Conservation (phyloP, 306 rosid genomes). For the Dalbergia oliveri region DNA sequence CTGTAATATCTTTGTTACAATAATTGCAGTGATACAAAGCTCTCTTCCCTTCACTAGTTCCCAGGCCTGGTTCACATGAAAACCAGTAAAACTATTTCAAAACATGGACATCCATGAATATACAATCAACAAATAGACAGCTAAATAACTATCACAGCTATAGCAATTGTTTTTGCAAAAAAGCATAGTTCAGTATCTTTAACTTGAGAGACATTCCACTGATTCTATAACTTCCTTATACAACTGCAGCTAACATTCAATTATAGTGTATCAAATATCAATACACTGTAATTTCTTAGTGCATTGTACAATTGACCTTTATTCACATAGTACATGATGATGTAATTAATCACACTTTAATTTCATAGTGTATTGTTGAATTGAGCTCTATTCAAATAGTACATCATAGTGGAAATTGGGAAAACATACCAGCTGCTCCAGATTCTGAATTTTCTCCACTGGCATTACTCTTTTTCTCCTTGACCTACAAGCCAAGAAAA, state of each 20-base stretch:
- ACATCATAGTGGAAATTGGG: constrained; percentile 20
- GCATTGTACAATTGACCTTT: not conserved
- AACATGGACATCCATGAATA: constrained; percentile 29
- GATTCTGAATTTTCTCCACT: constrained; percentile 90
- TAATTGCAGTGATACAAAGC: constrained; percentile 97
- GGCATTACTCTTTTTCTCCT: constrained; percentile 91
- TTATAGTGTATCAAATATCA: not conserved
- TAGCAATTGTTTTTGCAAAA: not conserved
- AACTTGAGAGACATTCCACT: constrained; percentile 9
- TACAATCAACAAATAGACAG: constrained; percentile 12
- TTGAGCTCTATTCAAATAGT: not conserved
- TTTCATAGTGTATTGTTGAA: not conserved
- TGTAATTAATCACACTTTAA: not conserved
- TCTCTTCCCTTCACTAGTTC: constrained; percentile 81
- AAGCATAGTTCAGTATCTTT: not conserved
- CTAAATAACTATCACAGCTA: constrained; percentile 6
- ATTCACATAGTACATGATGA: constrained; percentile 24
- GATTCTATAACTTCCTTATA: constrained; percentile 11
- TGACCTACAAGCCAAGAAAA: constrained; percentile 69
- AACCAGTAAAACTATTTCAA: constrained; percentile 24
- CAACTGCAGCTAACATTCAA: not conserved
- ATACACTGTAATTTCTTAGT: constrained; percentile 3
- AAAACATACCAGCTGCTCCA: constrained; percentile 67
- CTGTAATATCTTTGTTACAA: constrained; percentile 96
- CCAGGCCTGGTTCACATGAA: constrained; percentile 71